phyloP scores from a whole-genome alignment of 345 rosid genomes.

The Gossypium turneri region DNA sequence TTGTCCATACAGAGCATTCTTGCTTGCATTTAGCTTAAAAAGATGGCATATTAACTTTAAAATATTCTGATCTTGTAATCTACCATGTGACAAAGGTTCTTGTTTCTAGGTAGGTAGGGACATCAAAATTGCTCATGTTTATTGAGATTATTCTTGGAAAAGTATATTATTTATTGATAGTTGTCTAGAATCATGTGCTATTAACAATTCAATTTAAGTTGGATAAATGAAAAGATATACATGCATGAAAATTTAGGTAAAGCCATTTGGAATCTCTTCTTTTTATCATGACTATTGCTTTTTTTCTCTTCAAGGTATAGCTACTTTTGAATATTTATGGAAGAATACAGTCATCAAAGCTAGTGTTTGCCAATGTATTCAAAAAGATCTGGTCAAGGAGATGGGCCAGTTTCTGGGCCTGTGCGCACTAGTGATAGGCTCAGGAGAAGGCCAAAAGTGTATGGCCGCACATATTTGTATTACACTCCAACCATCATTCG shows the following conservation, averaged over 20 bases:
- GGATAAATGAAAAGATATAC: conserved; percentile 1
- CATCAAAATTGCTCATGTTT: not conserved
- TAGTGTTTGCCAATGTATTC: conserved; percentile 75
- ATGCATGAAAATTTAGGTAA: not conserved
- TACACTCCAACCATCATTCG: conserved; percentile 57
- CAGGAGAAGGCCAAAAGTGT: conserved; percentile 76
- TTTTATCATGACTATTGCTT: not conserved
- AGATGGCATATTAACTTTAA: not conserved
- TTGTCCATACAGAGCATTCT: not conserved
- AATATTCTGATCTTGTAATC: not conserved
- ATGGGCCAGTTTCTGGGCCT: conserved; percentile 76
- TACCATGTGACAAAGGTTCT: not conserved
- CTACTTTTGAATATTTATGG: conserved; percentile 45
- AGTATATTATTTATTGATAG: not conserved
- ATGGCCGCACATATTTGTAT: conserved; percentile 57
- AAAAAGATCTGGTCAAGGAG: conserved; percentile 77
- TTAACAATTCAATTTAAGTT: not conserved
- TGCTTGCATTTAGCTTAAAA: not conserved
- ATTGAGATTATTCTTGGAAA: conserved; percentile 10
- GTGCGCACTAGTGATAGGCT: conserved; percentile 92
- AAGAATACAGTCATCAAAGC: conserved; percentile 28
- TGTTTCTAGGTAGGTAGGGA: not conserved
- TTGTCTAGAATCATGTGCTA: not conserved
- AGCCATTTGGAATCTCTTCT: not conserved
- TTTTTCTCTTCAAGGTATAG: not conserved